Conservation (phyloP, 2,329 filamentous ascomycete genomes). For the Nothomitra cinnamomea region DNA sequence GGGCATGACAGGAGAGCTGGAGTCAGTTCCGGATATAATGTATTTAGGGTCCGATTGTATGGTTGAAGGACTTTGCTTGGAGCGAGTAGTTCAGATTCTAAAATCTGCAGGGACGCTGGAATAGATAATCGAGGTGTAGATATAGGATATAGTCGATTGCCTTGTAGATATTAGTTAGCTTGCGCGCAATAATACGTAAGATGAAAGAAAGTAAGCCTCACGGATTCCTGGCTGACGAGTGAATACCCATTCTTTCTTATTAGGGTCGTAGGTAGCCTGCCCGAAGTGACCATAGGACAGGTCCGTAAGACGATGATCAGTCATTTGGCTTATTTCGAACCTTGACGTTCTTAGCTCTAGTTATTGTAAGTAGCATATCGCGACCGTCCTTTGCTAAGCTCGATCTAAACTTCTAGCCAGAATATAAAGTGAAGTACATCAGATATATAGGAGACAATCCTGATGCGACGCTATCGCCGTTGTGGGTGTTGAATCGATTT, state of each 20-base stretch:
- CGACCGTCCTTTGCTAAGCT: not conserved
- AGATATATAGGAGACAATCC: not conserved
- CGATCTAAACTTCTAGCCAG: not conserved
- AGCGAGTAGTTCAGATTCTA: conserved; percentile 2
- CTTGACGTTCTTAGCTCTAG: conserved; percentile 8
- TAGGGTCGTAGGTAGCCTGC: conserved; percentile 29
- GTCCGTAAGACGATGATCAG: conserved; percentile 32
- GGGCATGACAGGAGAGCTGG: conserved; percentile 14
- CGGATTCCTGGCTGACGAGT: conserved; percentile 20
- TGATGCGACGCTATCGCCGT: no score
- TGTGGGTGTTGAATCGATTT: conserved; percentile 4
- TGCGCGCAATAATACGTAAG: conserved; percentile 11
- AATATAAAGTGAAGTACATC: not conserved
- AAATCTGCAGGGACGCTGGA: conserved; percentile 13
- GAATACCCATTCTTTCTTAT: conserved; percentile 32
- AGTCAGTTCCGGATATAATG: conserved; percentile 13
- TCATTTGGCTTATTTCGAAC: conserved; percentile 34
- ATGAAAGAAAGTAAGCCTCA: conserved; percentile 11
- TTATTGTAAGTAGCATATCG: not conserved
- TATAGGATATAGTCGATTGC: conserved; percentile 9
- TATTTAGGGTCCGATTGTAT: not conserved
- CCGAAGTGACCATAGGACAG: conserved; percentile 38
- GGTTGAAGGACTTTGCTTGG: conserved; percentile 6
- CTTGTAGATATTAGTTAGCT: not conserved
- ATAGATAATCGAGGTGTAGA: conserved; percentile 13